phyloP scores from a whole-genome alignment of 139 green algal species.

The Micractinium conductrix region DNA sequence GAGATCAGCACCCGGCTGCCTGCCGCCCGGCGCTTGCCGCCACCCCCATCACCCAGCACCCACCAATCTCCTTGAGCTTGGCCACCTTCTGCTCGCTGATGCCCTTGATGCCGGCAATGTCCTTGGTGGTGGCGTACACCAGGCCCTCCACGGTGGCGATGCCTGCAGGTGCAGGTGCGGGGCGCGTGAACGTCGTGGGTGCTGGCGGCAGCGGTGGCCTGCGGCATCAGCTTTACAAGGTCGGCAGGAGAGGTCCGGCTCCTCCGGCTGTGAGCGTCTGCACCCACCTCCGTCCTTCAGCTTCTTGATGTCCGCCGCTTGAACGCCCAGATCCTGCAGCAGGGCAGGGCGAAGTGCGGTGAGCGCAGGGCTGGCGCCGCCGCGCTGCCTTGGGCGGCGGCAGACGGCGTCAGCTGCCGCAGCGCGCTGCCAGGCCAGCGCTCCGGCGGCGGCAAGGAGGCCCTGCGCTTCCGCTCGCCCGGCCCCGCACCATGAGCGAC shows the following conservation, averaged over 20 bases:
- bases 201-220: background rate
- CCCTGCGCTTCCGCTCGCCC: background rate
- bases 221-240: background rate
- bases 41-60: background rate
- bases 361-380: background rate
- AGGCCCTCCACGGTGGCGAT: slow-evolving; percentile 81
- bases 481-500: slow-evolving; percentile 47
- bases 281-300: slow-evolving; percentile 84
- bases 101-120: slow-evolving; percentile 93
- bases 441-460: no score
- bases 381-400: background rate
- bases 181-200: background rate
- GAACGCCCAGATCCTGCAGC: slow-evolving; percentile 80
- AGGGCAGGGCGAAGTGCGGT: background rate
- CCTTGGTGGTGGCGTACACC: slow-evolving; percentile 80
- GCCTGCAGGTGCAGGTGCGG: slow-evolving; percentile 11
- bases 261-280: no score
- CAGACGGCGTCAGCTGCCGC: slow-evolving; percentile 12
- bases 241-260: no score
- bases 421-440: no score
- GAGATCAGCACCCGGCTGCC: background rate
- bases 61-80: slow-evolving; percentile 90
- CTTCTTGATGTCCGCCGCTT: slow-evolving; percentile 96
- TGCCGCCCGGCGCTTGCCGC: background rate
- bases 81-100: slow-evolving; percentile 96